These are phyloP conservation scores for Penicillium macrosclerotiorum DNA, from an alignment of 495 filamentous ascomycete genomes.

Conservation along the genomic window DNA sequence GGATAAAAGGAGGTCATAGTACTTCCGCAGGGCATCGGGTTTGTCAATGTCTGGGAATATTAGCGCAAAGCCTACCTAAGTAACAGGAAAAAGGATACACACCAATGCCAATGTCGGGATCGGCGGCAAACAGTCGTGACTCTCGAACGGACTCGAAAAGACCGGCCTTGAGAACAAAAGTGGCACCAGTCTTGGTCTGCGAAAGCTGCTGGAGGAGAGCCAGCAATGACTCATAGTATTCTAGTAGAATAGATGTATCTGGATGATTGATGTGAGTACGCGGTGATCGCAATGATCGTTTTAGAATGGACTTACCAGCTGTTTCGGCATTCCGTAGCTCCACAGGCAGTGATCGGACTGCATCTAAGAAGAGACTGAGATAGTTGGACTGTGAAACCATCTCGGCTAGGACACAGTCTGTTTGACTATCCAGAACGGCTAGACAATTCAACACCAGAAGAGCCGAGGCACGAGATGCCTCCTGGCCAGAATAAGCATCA, in stretches of 20 bases:
- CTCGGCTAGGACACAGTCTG: slow-evolving; percentile 72
- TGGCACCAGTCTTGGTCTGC: slow-evolving; percentile 75
- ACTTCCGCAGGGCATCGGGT: slow-evolving; percentile 67
- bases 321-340: slow-evolving; percentile 58
- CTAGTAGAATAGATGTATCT: slow-evolving; percentile 55
- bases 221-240: slow-evolving; percentile 73
- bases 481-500: slow-evolving; percentile 84
- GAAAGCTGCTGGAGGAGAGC: slow-evolving; percentile 81
- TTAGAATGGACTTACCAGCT: slow-evolving; percentile 41
- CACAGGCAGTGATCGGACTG: slow-evolving; percentile 64
- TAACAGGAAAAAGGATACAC: neutral
- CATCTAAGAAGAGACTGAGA: slow-evolving; percentile 81
- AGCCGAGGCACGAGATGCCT: slow-evolving; percentile 76
- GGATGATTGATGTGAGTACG: slow-evolving; percentile 18
- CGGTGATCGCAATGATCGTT: neutral
- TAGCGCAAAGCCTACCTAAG: too few relatives aligned
- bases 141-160: slow-evolving; percentile 80
- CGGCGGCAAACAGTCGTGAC: slow-evolving; percentile 79
- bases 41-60: slow-evolving; percentile 58
- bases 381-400: slow-evolving; percentile 83
- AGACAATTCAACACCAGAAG: slow-evolving; percentile 74
- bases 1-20: slow-evolving; percentile 79
- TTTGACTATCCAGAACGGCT: slow-evolving; percentile 60
- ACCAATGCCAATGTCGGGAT: slow-evolving; percentile 90
- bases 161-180: slow-evolving; percentile 77